Percentiles rank a stretch among this genome's conserved stretches.
These are phyloP conservation scores for Protea cynaroides DNA, from an alignment of 164 flowering plant genomes.

Conservation along the genomic window DNA sequence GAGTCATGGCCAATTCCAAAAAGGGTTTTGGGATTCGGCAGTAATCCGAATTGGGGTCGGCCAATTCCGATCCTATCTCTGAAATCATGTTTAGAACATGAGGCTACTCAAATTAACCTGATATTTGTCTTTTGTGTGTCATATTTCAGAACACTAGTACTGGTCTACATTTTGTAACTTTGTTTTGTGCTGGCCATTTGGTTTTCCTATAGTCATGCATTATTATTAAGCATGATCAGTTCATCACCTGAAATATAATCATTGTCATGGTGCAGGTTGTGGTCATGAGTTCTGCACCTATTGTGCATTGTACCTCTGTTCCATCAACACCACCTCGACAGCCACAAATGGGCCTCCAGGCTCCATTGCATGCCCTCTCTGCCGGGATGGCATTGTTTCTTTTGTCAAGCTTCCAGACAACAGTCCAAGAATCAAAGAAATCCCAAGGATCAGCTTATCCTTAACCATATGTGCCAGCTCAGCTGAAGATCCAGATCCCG, in stretches of 20 bases:
- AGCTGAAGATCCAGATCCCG: constrained; percentile 31
- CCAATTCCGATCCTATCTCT: too few species aligned
- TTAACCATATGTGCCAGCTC: constrained; percentile 65
- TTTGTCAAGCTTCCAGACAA: constrained; percentile 61
- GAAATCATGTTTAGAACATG: too few species aligned
- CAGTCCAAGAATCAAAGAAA: constrained; percentile 33
- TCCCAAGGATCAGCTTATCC: constrained; percentile 64
- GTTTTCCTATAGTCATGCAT: too few species aligned
- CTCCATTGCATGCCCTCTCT: constrained; percentile 89
- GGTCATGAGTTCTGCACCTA: constrained; percentile 82
- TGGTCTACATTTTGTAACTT: too few species aligned
- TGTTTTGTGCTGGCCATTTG: too few species aligned
- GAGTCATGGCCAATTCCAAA: too few species aligned
- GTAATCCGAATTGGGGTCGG: too few species aligned
- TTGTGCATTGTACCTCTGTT: constrained; percentile 84
- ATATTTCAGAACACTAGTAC: too few species aligned
- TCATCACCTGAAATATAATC: neutral
- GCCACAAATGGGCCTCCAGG: constrained; percentile 52
- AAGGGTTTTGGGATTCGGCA: too few species aligned
- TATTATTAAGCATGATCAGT: neutral
- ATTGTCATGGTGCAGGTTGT: constrained; percentile 53
- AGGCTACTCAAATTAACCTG: too few species aligned
- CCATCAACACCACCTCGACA: constrained; percentile 46
- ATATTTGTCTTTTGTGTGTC: too few species aligned
- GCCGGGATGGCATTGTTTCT: constrained; percentile 82